Evolutionary conservation across 805 yeast species (phyloP), one percentile per base, ranked within the genome.

Genomic region (Kuraishia molischiana): DNA sequence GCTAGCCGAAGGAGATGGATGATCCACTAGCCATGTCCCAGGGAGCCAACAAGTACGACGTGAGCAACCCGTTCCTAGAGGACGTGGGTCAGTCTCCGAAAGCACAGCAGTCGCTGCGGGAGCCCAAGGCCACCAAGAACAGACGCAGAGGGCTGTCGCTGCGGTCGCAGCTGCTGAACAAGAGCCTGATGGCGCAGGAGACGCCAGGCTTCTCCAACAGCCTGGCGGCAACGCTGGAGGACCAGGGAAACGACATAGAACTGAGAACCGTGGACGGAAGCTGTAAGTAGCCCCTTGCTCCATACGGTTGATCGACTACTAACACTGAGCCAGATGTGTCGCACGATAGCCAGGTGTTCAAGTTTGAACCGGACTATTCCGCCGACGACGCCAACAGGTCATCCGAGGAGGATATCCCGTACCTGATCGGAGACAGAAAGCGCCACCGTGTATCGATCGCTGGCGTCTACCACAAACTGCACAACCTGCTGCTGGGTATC

Each of bases 81-180:
- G 31, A 11, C 21, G 30, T 29, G 5, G 31, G 15, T 14, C 31
- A 28, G 31, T 11, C 26, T 22, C 26, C 32, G 8, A 13, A 13
- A 8, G 36, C 24, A 6, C 22, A 19, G 8, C n/a, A 8, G 4
- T 13, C 4, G 24, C 34, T 41, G 9, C 38, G 38, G 24, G 39
- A 30, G 21, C 47, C 58, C 4, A 45, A 43, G 29, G 51, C 59
- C 1, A 49, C 53, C 13, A 54, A 46, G 38, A 59, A 69, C 22
- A 61, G 84, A 44, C 70, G 68, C 43, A 57, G 89, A 47, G 87
- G 87, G 0, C 74, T 77, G 42, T 77, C 85, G 6, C 55, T 81
- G 39, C 64, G 89, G 42, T 66, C 83, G 0, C 86, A 81, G 58
- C 62, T 81, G 35, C 69, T 80, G 58, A 74, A 67, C 50, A 74